Evolutionary conservation across 2,329 filamentous ascomycete species (phyloP), one percentile per base, ranked within the genome.

Genomic region (Hymenoscyphus fructigenus): DNA sequence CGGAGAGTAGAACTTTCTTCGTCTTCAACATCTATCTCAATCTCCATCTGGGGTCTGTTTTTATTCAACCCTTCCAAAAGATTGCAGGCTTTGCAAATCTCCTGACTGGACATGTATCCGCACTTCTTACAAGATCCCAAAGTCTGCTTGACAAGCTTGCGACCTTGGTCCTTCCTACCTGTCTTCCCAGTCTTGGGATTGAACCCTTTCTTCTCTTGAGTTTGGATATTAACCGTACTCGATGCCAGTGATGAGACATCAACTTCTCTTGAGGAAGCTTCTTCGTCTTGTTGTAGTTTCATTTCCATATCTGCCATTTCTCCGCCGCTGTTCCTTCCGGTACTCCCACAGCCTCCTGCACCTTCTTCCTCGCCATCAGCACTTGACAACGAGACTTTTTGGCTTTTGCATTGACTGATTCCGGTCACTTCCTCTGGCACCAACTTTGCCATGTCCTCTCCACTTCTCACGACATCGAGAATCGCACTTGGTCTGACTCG

Each of bases 101-200:
- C 85, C 77, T 99, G 95, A 72, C 93, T 97, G 1, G 95, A 97
- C 78, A 99, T 91, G 76, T 98, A 99, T 15, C 95, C 95, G 72
- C 95, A 99, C 61, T 87, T 89, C 73, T 89, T 86, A 75, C 95
- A 99, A 68, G 88, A 89, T 1, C 94, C 92, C 70, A 97, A 84
- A 15, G 88, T 88, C 76, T 94, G 91, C 72, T 86, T 84, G n/a
- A 83, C 79, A 12, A 78, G 67, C 68, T 79, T 80, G 59, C 74
- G 66, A 15, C 75, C 36, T 69, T 68, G 50, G 64, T 75, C 67
- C 69, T 73, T 70, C 65, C 69, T 72, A 53, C 56, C 29, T 58
- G 63, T 60, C 67, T 73, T 61, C 65, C 65, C 57, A 17, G 50
- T n/a, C 75, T 74, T 66, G 76, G 57, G 76, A 59, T 76, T 76